Evolutionary conservation across 371 early-diverging fungal genomes (phyloP).

Genomic region (Mucor velutinosus): DNA sequence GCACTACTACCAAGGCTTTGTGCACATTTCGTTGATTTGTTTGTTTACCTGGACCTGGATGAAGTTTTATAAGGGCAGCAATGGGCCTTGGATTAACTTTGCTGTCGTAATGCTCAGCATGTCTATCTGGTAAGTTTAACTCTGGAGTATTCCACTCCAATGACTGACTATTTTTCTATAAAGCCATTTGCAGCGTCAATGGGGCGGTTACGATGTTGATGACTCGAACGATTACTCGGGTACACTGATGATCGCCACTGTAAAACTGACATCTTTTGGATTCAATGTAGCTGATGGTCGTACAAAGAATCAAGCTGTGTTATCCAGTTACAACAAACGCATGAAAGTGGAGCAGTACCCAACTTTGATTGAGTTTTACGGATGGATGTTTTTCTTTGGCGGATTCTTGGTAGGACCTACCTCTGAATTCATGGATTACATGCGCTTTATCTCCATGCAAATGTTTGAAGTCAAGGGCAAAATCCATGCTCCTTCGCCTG

Average conservation of each 20-base stretch:
- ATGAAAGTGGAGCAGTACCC: constrained; percentile 63
- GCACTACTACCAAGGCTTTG: constrained; percentile 54
- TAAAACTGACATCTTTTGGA: constrained; percentile 83
- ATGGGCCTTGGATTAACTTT: constrained; percentile 68
- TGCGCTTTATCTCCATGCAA: constrained; percentile 54
- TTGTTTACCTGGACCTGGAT: constrained; percentile 59
- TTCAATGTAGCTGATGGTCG: constrained; percentile 75
- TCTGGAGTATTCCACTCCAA: background rate
- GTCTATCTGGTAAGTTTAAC: constrained; percentile 55
- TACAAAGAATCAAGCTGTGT: constrained; percentile 18
- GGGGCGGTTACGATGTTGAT: constrained; percentile 37
- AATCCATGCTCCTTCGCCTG: constrained; percentile 14
- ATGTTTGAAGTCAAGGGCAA: constrained; percentile 47
- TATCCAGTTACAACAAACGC: constrained; percentile 61
- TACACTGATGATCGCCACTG: constrained; percentile 86
- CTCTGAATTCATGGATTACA: constrained; percentile 72
- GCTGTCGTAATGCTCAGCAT: constrained; percentile 69
- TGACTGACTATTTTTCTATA: background rate
- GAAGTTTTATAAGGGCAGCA: constrained; percentile 39
- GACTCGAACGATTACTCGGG: constrained; percentile 76
- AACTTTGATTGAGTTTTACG: constrained; percentile 72
- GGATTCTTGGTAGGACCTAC: constrained; percentile 84
- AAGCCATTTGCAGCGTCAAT: constrained; percentile 60
- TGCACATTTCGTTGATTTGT: constrained; percentile 59
- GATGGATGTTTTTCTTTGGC: constrained; percentile 84